Base-by-base conservation (phyloP, 1,284 basidiomycete genomes). In the Microbotryum intermedium region DNA sequence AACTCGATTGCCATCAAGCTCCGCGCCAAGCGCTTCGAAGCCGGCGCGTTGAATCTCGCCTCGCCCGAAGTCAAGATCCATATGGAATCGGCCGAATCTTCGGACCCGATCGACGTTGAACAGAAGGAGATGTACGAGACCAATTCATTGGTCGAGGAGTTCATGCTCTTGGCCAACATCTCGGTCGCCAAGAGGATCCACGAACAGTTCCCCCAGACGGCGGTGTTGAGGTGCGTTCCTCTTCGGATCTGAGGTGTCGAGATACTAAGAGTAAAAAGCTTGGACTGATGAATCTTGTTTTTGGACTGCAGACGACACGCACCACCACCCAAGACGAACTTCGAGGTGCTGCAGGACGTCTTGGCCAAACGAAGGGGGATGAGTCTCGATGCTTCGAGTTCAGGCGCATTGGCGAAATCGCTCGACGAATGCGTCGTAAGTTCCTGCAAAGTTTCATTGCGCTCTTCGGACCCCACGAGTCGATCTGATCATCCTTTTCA, bases 81-180 rank as follows among this genome's bases (percentile, higher is more conserved):
- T 69, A 80, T 98, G 30, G 90, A 95, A 72, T 91, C 86, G 64
- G 79, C 90, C 4, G 95, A 98, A 74, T 88, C 87, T 1, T 87
- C 89, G 0, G 94, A 92, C 58, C 95, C 95, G 0, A 90, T 97
- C 65, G 94, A 97, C 68, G 93, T 99, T 5, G 93, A 97, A 76
- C 92, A 95, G 74, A 98, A 98, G 75, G 86, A 92, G 71, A 75
- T 89, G 72, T 78, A 82, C 42, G 93, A 98, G 77, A 98, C 95
- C 13, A 98, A 98, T 74, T 92, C 88, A 66, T 78, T 99, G 11
- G 95, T 98, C 2, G 95, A 99, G 74, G 95, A 98, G 76, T 98
- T 98, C 75, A 98, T 99, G 95, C 78, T 99, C 64, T 83, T 98
- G 59, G 95, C 95, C 29, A 98, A 98, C 72, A 88, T 95, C 68